A percentile compares a stretch with the other conserved stretches of the same genome.
phyloP scores from a whole-genome alignment of 1,139 yeast genomes.

The Ogataea hybrid region DNA sequence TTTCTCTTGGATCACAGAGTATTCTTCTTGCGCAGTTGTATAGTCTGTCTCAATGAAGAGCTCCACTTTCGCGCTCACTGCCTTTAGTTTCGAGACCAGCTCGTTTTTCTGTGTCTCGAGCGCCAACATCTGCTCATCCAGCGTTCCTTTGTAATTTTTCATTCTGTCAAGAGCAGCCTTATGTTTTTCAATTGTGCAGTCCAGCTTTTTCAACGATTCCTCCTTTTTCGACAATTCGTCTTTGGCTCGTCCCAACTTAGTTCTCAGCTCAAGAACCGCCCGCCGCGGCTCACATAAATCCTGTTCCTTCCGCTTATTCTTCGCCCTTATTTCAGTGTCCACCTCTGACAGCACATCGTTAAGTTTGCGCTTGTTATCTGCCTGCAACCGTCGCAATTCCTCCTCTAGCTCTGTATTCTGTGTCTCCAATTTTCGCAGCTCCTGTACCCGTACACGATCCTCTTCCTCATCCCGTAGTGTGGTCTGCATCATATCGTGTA shows the following conservation, averaged over 20 bases:
- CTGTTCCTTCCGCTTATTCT: constrained; percentile 1
- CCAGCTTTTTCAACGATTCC: neutral
- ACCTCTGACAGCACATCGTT: constrained; percentile 1
- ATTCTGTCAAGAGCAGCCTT: constrained; percentile 1
- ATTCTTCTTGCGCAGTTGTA: constrained; percentile 1
- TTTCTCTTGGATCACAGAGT: constrained; percentile 7
- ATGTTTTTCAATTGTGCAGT: constrained; percentile 3
- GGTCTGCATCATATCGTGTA: constrained; percentile 11
- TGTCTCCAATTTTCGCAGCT: constrained; percentile 1
- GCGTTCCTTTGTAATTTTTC: constrained; percentile 10
- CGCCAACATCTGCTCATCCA: constrained; percentile 13
- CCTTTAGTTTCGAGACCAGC: constrained; percentile 11
- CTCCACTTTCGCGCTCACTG: constrained; percentile 4
- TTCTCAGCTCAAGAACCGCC: constrained; percentile 1
- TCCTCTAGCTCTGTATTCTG: constrained; percentile 3
- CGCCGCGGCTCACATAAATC: constrained; percentile 1
- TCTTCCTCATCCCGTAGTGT: constrained; percentile 11
- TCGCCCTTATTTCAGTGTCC: constrained; percentile 2
- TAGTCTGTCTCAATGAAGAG: constrained; percentile 7
- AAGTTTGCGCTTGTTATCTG: constrained; percentile 7
- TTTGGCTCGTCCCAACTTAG: constrained; percentile 4
- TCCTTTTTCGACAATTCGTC: neutral
- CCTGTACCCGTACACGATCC: constrained; percentile 7
- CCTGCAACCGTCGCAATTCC: neutral
- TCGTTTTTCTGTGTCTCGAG: constrained; percentile 14